Evolutionary conservation across 2,329 filamentous ascomycete genomes (phyloP), one percentile per base, ranked within the genome.

Genomic region (Spiromastix sp.): DNA sequence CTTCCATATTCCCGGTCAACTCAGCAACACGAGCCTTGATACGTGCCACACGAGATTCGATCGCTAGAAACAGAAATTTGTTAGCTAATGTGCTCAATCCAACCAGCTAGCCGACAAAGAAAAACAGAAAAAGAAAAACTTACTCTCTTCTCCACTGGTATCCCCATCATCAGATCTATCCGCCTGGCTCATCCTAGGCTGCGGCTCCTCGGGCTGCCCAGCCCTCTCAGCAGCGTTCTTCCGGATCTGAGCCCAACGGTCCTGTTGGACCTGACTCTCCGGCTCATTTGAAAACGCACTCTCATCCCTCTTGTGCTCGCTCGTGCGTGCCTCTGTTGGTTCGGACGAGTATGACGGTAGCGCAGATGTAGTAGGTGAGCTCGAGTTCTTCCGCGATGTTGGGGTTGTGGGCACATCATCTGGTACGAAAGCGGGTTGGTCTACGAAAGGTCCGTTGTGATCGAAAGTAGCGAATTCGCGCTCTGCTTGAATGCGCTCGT

Each of bases 21-120:
- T 95, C 86, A 34, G 91, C 91, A 39, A 98, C 91, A 42, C 91
- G 81, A 41, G 91, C 91, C 66, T 95, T 96, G 72, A 98, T 98
- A 44, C 91, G 83, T 32, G 91, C 91, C 40, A 96, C 91, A 46
- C 91, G 84, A 32, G 86, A 87, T 61, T 98, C 91, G 51, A 96
- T 96, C 22, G 87, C 85, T 93, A 47, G 20, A 31, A 12, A 16
- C 17, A 32, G 29, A n/a, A 32, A 17, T 37, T 34, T 18, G 42
- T 62, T 47, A 61, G 54, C 27, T 16, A 30, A 8, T 30, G 11
- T 8, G 8, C 8, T 8, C 15, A 13, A 30, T 16, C 15, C 34
- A 37, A 27, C 15, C 19, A 30, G 10, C 12, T 5, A 12, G 12
- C 18, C 8, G 18, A 9, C 10, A 4, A 20, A 8, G 12, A 18